These are phyloP conservation scores for Lophiostoma macrostomum DNA, from an alignment of 495 filamentous ascomycete genomes.

Conservation along the genomic window DNA sequence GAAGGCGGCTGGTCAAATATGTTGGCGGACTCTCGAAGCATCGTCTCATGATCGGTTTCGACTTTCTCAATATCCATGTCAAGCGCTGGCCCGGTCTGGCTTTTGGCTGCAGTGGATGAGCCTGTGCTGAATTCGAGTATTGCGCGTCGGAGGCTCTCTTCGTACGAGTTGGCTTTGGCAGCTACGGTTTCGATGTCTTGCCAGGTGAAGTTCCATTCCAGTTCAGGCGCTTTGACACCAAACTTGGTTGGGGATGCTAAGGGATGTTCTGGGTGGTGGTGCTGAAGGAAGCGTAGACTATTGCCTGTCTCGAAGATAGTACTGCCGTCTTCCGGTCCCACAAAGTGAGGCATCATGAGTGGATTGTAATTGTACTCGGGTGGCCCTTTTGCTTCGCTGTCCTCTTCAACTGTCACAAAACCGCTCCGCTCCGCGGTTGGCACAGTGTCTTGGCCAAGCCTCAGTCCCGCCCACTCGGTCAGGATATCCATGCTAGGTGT, in stretches of 20 bases:
- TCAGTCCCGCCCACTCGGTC: conserved; percentile 75
- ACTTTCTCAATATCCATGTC: conserved; percentile 11
- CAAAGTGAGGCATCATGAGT: conserved; percentile 28
- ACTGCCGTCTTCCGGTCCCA: conserved; percentile 29
- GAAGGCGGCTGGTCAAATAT: conserved; percentile 21
- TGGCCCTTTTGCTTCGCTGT: conserved; percentile 67
- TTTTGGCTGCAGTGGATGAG: neutral
- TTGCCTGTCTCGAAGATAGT: conserved; percentile 64
- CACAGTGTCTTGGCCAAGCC: conserved; percentile 50
- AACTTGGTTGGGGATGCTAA: conserved; percentile 52
- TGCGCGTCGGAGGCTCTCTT: conserved; percentile 48
- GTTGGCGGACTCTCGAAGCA: conserved; percentile 5
- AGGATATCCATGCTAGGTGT: conserved; percentile 69
- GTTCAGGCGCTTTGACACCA: conserved; percentile 49
- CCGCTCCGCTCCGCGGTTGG: conserved; percentile 14
- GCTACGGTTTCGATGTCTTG: conserved; percentile 63
- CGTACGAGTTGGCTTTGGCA: conserved; percentile 60
- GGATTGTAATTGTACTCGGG: conserved; percentile 22
- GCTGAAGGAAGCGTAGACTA: conserved; percentile 69
- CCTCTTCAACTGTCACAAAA: conserved; percentile 41
- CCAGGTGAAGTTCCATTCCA: conserved; percentile 79
- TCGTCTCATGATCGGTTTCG: too few relatives aligned
- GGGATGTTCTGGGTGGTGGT: conserved; percentile 74
- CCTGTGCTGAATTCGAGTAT: conserved; percentile 31
- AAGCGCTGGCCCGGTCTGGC: neutral